phyloP scores from a whole-genome alignment of 345 rosid species.

The Arabidopsis thaliana region DNA sequence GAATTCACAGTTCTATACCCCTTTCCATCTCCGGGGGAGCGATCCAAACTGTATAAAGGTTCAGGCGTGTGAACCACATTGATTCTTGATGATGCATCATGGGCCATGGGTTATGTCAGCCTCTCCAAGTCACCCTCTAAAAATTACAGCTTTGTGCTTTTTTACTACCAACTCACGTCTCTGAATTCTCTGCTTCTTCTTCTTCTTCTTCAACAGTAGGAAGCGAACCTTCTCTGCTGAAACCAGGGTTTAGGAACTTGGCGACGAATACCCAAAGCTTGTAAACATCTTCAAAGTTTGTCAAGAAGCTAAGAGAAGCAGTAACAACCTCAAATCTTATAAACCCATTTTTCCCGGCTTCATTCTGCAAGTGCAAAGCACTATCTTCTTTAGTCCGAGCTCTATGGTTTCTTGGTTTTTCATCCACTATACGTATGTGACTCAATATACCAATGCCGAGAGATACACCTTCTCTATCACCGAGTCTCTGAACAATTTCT shows the following conservation, averaged over 20 bases:
- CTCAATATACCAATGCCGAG: constrained; percentile 86
- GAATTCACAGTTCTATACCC: constrained; percentile 13
- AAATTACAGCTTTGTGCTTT: constrained; percentile 10
- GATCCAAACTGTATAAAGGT: constrained; percentile 13
- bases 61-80: constrained; percentile 16
- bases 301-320: constrained; percentile 88
- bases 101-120: constrained; percentile 29
- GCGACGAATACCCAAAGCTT: constrained; percentile 89
- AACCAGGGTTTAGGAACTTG: constrained; percentile 79
- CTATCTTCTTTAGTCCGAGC: constrained; percentile 63
- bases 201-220: constrained; percentile 75
- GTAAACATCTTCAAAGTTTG: constrained; percentile 96
- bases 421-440: constrained; percentile 77
- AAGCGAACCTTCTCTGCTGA: constrained; percentile 67
- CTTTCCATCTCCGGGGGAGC: constrained; percentile 9
- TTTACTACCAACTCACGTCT: constrained; percentile 48
- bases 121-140: constrained; percentile 28
- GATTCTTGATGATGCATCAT: constrained; percentile 19
- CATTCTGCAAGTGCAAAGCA: constrained; percentile 62
- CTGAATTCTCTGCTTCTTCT: constrained; percentile 52
- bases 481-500: constrained; percentile 82
- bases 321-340: constrained; percentile 88
- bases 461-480: constrained; percentile 86
- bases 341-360: constrained; percentile 74
- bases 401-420: constrained; percentile 59